A percentile compares a stretch with the other conserved stretches of the same genome.
Evolutionary conservation across 176 grass and related monocot genomes (phyloP).

Genomic region (Aegilops longissima): DNA sequence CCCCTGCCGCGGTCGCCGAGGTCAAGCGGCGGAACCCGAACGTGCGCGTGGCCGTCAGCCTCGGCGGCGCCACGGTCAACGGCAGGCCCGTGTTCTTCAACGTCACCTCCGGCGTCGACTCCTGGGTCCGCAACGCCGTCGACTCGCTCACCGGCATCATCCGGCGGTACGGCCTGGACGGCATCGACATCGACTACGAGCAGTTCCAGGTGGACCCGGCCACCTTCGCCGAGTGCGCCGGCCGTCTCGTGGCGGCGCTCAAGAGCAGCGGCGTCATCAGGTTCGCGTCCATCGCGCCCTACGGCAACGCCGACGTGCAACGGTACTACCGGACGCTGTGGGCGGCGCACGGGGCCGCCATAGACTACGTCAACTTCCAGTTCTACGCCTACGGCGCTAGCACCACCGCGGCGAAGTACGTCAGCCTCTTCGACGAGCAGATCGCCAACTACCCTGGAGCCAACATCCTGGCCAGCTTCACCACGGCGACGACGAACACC

Average conservation of each 20-base stretch:
- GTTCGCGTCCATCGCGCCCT: conserved; percentile 81
- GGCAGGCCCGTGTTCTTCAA: conserved; percentile 47
- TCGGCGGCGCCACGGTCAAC: conserved; percentile 60
- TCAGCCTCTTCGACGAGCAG: conserved; percentile 52
- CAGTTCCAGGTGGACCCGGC: conserved; percentile 42
- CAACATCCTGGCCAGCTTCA: conserved; percentile 78
- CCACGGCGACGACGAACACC: conserved; percentile 33
- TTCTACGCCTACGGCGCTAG: conserved; percentile 61
- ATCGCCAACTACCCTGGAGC: conserved; percentile 57
- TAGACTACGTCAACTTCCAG: conserved; percentile 94
- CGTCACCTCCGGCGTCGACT: conserved; percentile 50
- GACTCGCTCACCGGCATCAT: conserved; percentile 57
- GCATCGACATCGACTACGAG: conserved; percentile 89
- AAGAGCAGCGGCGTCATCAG: conserved; percentile 58
- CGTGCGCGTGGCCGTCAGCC: conserved; percentile 68
- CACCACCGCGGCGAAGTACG: conserved; percentile 56
- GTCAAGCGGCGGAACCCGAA: conserved; percentile 62
- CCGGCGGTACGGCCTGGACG: conserved; percentile 52
- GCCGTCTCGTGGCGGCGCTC: conserved; percentile 51
- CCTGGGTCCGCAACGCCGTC: conserved; percentile 74
- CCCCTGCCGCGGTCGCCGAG: conserved; percentile 40
- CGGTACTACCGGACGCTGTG: conserved; percentile 66
- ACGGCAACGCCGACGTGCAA: conserved; percentile 47
- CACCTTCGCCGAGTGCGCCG: conserved; percentile 77
- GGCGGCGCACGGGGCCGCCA: conserved; percentile 28